Evolutionary conservation across 345 rosid species (phyloP), one percentile per base, ranked within the genome.

Genomic region (Gossypium ekmanianum): DNA sequence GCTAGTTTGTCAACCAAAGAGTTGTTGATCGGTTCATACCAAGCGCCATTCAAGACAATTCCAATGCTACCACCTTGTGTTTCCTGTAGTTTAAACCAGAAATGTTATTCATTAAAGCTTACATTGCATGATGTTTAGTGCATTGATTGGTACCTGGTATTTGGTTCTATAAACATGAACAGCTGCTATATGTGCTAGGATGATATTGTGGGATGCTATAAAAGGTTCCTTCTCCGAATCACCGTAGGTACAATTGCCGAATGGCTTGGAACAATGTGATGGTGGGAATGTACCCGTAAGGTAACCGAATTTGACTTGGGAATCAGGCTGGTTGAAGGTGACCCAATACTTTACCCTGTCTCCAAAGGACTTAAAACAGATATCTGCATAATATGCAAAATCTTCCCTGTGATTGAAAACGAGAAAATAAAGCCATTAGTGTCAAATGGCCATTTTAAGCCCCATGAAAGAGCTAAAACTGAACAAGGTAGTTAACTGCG

Each of bases 261-360:
- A 72, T 1, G 87, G 76, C 68, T 67, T 16, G 0, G 94, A 89
- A 74, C 94, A 91, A 1, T 81, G 84, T 13, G 76, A 17, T 0
- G 92, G 94, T 7, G 91, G 88, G 51, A 72, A 73, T 1, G 18
- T 3, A 7, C 92, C 97, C 0, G 7, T 55, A 17, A 34, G 39
- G 56, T 89, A 89, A 3, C 84, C 78, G 11, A 72, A 62, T 2
- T 44, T 70, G 13, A 77, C 75, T 17, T 79, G 71, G 61, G 76
- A 62, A 54, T 83, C 84, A 5, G 92, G 92, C 85, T 89, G 94
- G 34, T 88, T 91, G 20, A 89, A 47, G 11, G 94, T 87, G 8
- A 74, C 75, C 92, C 93, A 91, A 24, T 89, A 76, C 77, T 79
- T 84, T 29, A 91, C 93, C 41, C 92, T 71, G 51, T 91, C 87